Evolutionary conservation across 768 basidiomycete genomes (phyloP).

Genomic region (Rhizopogon roseolus): DNA sequence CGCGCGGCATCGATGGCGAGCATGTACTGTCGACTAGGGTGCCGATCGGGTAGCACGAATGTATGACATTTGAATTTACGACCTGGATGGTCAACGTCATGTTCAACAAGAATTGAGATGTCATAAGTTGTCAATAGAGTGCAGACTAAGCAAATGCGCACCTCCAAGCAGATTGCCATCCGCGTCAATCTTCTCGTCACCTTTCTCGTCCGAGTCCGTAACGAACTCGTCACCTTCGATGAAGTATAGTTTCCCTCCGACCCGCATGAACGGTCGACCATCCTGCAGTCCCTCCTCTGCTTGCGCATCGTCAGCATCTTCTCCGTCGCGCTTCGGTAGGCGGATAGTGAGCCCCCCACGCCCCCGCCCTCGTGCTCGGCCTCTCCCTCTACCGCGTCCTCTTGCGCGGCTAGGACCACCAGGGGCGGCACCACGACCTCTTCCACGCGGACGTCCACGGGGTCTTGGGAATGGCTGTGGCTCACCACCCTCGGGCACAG

Average conservation of each 20-base stretch:
- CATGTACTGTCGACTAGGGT: constrained; percentile 85
- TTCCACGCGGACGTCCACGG: constrained; percentile 34
- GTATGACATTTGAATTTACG: constrained; percentile 86
- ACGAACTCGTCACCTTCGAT: constrained; percentile 90
- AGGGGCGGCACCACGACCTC: constrained; percentile 27
- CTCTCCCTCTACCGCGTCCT: constrained; percentile 34
- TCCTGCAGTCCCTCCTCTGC: constrained; percentile 32
- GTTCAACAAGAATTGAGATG: background rate
- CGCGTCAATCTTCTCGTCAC: constrained; percentile 87
- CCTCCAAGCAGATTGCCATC: constrained; percentile 83
- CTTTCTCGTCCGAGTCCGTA: constrained; percentile 78
- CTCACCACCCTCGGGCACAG: constrained; percentile 30
- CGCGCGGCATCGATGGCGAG: constrained; percentile 97
- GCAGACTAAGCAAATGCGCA: constrained; percentile 28
- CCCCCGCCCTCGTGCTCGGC: constrained; percentile 35
- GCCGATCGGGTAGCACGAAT: constrained; percentile 80
- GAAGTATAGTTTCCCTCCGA: constrained; percentile 69
- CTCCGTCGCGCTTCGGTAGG: constrained; percentile 23
- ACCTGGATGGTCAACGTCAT: constrained; percentile 38
- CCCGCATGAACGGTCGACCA: constrained; percentile 67
- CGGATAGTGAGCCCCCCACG: constrained; percentile 23
- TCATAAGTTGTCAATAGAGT: background rate
- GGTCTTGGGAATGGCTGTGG: constrained; percentile 26
- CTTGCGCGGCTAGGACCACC: constrained; percentile 29
- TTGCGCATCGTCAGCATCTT: constrained; percentile 37